Evolutionary conservation across 352 stramenopile species (phyloP).

Genomic region (Plasmopara muralis): DNA sequence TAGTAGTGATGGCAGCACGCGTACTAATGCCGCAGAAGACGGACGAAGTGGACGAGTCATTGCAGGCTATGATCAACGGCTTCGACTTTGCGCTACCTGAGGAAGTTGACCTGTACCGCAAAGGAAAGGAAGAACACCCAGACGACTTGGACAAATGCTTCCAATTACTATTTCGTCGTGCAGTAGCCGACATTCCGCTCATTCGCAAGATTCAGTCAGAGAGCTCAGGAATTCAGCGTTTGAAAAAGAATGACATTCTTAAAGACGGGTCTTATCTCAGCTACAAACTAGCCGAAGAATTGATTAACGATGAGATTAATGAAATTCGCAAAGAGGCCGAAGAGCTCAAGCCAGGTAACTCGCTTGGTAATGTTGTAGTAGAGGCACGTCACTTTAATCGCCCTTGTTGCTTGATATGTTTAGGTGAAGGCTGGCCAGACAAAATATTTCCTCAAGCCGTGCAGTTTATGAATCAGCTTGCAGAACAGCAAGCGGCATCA

Average conservation of each 20-base stretch:
- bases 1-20: slow-evolving; percentile 57
- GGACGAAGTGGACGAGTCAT: slow-evolving; percentile 63
- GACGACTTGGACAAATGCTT: slow-evolving; percentile 66
- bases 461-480: slow-evolving; percentile 86
- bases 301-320: slow-evolving; percentile 86
- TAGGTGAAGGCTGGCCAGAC: slow-evolving; percentile 79
- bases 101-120: slow-evolving; percentile 72
- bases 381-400: background rate
- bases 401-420: slow-evolving; percentile 2
- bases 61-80: slow-evolving; percentile 86
- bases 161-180: slow-evolving; percentile 76
- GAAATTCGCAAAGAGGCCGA: slow-evolving; percentile 74
- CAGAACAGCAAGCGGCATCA: slow-evolving; percentile 77
- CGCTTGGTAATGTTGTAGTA: background rate
- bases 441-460: slow-evolving; percentile 85
- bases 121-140: slow-evolving; percentile 56
- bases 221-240: slow-evolving; percentile 71
- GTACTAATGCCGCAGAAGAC: slow-evolving; percentile 68
- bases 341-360: slow-evolving; percentile 70
- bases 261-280: slow-evolving; percentile 84
- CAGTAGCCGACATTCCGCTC: slow-evolving; percentile 75
- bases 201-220: slow-evolving; percentile 87
- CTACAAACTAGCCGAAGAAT: slow-evolving; percentile 83
- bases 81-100: slow-evolving; percentile 83
- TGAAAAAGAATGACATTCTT: slow-evolving; percentile 86